Evolutionary conservation across 768 basidiomycete genomes (phyloP), one percentile per base, ranked within the genome.

Genomic region (Trametopsis cervina): DNA sequence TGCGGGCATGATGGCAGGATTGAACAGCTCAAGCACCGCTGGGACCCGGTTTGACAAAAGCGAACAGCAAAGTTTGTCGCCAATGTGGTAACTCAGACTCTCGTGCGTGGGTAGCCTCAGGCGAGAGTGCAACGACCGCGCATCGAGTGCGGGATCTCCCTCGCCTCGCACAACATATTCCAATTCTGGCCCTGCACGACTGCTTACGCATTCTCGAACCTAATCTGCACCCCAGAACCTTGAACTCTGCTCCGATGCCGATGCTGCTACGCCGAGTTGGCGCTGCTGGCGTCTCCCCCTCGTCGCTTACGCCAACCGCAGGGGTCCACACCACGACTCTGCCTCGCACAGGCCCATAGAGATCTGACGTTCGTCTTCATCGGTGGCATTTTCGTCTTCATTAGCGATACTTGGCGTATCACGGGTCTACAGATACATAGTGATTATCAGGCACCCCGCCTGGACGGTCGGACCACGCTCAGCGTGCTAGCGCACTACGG

Each of bases 101-200:
- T 42, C 53, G 46, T 42, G 54, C 33, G 36, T 53, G 62, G 60
- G 53, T 49, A 47, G 56, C 39, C 53, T 52, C 55, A 29, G 21
- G 56, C 44, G 59, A 53, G 53, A 50, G 44, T 60, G 58, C 48
- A 63, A 53, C 63, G 49, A 57, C 63, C 55, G 68, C 55, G 48
- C 52, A 44, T 45, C 44, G 46, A 29, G 49, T 50, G 40, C 43
- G 55, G 47, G 44, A 45, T 55, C 22, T 49, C 35, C 42, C 49
- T 42, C 45, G 41, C 29, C 42, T 27, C 41, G 47, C 53, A 49
- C 56, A 59, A 55, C 51, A 55, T 49, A 48, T 54, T 39, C 49
- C 48, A 52, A 47, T 51, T 46, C 26, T 39, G 57, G 52, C 53
- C 56, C 57, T 58, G 17, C 26, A 18, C 26, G 21, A 15, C 38